Evolutionary conservation across 1,284 basidiomycete genomes (phyloP).

Genomic region (Ustilago tritici): DNA sequence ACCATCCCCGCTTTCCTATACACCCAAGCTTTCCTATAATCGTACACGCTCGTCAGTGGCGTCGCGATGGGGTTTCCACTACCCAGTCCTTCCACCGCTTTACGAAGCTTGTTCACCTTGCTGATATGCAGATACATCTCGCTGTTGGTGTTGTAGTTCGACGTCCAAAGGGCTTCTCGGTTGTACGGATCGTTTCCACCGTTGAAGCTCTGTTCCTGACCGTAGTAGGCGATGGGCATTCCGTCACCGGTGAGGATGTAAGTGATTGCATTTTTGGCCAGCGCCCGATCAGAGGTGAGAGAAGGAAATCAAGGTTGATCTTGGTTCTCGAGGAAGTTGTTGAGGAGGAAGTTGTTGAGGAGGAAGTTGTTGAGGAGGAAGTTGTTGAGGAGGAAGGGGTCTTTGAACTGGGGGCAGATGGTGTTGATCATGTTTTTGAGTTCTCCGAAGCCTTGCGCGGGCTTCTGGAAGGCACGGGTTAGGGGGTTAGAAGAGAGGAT

Average conservation of each 20-base stretch:
- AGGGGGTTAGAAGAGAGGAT: slow-evolving; percentile 80
- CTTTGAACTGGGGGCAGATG: slow-evolving; percentile 58
- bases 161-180: slow-evolving; percentile 21
- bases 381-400: slow-evolving; percentile 77
- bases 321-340: slow-evolving; percentile 87
- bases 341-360: no score
- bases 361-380: no score
- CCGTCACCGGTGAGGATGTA: slow-evolving; percentile 72
- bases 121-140: slow-evolving; percentile 73
- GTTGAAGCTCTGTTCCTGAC: slow-evolving; percentile 74
- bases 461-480: slow-evolving; percentile 75
- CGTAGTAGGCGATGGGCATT: slow-evolving; percentile 75
- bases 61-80: slow-evolving; percentile 74
- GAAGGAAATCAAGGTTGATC: slow-evolving; percentile 77
- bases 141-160: slow-evolving; percentile 56
- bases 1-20: slow-evolving; percentile 78
- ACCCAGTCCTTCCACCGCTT: slow-evolving; percentile 72
- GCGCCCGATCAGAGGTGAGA: slow-evolving; percentile 32
- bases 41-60: slow-evolving; percentile 69
- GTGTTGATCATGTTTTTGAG: slow-evolving; percentile 26
- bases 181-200: slow-evolving; percentile 70
- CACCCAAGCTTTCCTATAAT: slow-evolving; percentile 72
- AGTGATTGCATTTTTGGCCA: slow-evolving; percentile 72
- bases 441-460: slow-evolving; percentile 63
- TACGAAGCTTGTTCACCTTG: slow-evolving; percentile 76